A percentile compares a stretch with the other conserved stretches of the same genome.
Evolutionary conservation across 805 yeast species (phyloP).

Genomic region (Priceomyces melissophilus): DNA sequence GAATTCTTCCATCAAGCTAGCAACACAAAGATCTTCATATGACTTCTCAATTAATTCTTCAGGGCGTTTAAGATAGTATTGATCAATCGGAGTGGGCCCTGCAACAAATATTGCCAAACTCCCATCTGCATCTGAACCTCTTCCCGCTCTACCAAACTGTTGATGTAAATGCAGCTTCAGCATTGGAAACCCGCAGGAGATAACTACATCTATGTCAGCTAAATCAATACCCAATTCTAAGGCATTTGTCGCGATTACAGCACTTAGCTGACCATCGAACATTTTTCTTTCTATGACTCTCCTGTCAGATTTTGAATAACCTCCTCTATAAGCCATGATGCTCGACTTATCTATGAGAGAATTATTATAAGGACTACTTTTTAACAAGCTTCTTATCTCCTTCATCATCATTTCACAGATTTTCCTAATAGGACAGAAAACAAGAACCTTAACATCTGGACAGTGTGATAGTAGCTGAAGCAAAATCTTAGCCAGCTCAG

Average conservation of each 20-base stretch:
- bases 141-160: constrained; percentile 96
- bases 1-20: constrained; percentile 30
- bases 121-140: constrained; percentile 66
- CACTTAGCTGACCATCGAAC: constrained; percentile 82
- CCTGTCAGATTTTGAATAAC: constrained; percentile 83
- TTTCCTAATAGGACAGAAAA: constrained; percentile 82
- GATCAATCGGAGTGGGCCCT: constrained; percentile 81
- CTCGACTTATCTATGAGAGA: constrained; percentile 42
- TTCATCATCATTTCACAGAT: constrained; percentile 87
- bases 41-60: constrained; percentile 47
- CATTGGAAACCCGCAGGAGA: constrained; percentile 89
- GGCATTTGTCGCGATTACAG: constrained; percentile 93
- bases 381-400: constrained; percentile 61
- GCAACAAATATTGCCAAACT: constrained; percentile 84
- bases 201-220: constrained; percentile 86
- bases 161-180: constrained; percentile 87
- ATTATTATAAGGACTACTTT: constrained; percentile 27
- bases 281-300: constrained; percentile 83
- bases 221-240: constrained; percentile 94
- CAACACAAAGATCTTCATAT: constrained; percentile 42
- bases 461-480: constrained; percentile 56
- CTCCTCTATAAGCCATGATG: constrained; percentile 93
- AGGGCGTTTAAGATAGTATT: constrained; percentile 72
- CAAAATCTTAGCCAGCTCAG: constrained; percentile 72
- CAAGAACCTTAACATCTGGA: constrained; percentile 71